A percentile compares a stretch with the other conserved stretches of the same genome.
These are phyloP conservation scores for Mallotus nudiflorus DNA, from an alignment of 345 rosid genomes.

Conservation along the genomic window DNA sequence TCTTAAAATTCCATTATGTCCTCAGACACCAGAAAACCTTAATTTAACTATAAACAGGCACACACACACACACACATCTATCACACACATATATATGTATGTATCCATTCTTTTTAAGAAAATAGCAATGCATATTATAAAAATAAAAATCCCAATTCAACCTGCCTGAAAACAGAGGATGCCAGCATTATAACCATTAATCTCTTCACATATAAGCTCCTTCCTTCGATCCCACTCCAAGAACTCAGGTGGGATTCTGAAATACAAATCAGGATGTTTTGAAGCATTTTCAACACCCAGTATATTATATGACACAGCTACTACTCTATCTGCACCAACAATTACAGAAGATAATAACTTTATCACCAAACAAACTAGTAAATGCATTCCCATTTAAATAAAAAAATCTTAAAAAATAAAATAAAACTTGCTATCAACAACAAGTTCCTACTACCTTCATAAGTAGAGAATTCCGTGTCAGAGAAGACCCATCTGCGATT, in stretches of 20 bases:
- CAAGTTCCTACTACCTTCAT: slow-evolving; percentile 24
- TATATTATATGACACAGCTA: slow-evolving; percentile 31
- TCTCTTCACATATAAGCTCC: slow-evolving; percentile 27
- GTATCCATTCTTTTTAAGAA: no score
- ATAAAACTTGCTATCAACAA: background rate
- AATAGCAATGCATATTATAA: background rate
- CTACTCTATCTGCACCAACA: slow-evolving; percentile 23
- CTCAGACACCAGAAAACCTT: background rate
- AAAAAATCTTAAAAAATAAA: background rate
- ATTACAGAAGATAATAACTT: background rate
- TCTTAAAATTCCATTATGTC: background rate
- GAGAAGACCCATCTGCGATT: slow-evolving; percentile 44
- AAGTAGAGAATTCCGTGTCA: slow-evolving; percentile 30
- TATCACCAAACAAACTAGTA: background rate
- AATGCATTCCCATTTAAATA: background rate
- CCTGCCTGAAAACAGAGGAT: slow-evolving; percentile 34
- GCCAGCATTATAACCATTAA: slow-evolving; percentile 28
- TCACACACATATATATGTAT: no score
- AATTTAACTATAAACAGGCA: no score
- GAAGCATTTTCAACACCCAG: slow-evolving; percentile 28
- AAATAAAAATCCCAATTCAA: slow-evolving; percentile 10
- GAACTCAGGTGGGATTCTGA: slow-evolving; percentile 21
- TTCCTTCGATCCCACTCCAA: slow-evolving; percentile 33
- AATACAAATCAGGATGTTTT: slow-evolving; percentile 32
- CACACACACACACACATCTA: no score